These are phyloP conservation scores for Apiospora phragmitis DNA, from an alignment of 2,329 filamentous ascomycete species.

Conservation along the genomic window DNA sequence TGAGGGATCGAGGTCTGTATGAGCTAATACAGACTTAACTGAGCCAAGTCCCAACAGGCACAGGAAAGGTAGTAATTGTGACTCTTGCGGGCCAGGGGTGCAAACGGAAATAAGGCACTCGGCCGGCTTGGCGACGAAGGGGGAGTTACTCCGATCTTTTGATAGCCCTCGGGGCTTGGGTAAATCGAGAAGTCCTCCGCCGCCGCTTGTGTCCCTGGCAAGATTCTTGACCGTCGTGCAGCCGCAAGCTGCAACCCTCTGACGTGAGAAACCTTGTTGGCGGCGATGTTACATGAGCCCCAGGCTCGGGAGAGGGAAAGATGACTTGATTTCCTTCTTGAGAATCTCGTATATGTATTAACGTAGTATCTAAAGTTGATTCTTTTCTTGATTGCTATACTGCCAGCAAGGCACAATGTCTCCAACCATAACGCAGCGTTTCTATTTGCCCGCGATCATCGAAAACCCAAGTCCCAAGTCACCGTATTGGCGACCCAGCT, in stretches of 20 bases:
- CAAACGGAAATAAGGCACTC: neutral
- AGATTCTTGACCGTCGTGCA: neutral
- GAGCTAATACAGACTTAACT: too few species aligned
- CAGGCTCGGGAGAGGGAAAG: neutral
- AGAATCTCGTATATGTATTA: neutral
- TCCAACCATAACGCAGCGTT: neutral
- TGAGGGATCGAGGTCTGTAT: neutral
- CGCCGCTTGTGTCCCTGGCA: neutral
- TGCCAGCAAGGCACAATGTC: neutral
- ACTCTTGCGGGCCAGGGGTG: neutral
- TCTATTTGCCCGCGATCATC: neutral
- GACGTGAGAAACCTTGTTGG: neutral
- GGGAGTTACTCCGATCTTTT: neutral
- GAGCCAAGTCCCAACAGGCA: neutral
- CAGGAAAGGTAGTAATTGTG: neutral
- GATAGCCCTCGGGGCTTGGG: neutral
- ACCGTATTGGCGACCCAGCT: neutral
- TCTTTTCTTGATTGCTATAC: neutral
- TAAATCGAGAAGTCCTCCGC: neutral
- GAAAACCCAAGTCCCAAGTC: neutral
- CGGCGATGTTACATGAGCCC: neutral
- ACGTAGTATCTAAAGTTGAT: neutral
- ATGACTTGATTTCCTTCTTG: neutral
- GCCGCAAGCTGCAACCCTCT: neutral
- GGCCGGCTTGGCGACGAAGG: neutral